Percentiles rank a stretch among this genome's conserved stretches.
Evolutionary conservation across 768 basidiomycete species (phyloP).

Genomic region (Hericium rajendrae): DNA sequence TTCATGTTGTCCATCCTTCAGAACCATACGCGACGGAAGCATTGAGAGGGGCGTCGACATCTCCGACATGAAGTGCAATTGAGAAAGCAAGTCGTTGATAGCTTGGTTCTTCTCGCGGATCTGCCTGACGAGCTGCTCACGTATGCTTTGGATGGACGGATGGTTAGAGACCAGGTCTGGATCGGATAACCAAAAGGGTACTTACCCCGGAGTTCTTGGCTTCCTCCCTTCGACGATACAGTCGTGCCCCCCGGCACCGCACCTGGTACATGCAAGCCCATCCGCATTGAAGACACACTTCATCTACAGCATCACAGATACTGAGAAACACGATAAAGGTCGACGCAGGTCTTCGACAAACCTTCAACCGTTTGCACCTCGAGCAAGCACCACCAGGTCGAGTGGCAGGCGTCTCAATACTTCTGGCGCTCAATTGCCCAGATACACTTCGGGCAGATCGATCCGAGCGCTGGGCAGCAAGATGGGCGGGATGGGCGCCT

Average conservation of each 20-base stretch:
- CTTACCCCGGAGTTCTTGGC: conserved; percentile 25
- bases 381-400: conserved; percentile 18
- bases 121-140: conserved; percentile 22
- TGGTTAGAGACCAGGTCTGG: neutral
- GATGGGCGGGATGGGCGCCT: neutral
- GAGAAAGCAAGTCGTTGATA: conserved; percentile 18
- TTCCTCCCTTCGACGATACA: conserved; percentile 24
- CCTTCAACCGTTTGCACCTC: conserved; percentile 20
- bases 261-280: conserved; percentile 7
- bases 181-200: neutral
- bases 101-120: conserved; percentile 24
- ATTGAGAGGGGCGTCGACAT: conserved; percentile 22
- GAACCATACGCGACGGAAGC: conserved; percentile 17
- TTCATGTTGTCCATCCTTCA: conserved; percentile 17
- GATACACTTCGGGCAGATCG: neutral
- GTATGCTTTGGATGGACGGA: conserved; percentile 13
- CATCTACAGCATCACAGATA: neutral
- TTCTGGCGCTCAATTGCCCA: neutral
- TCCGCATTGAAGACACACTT: conserved; percentile 11
- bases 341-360: neutral
- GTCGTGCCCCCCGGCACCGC: conserved; percentile 19
- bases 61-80: conserved; percentile 18
- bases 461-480: neutral
- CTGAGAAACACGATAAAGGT: neutral
- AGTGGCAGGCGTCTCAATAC: neutral